These are phyloP conservation scores for Leccinum boreale DNA, from an alignment of 768 basidiomycete species.

Conservation along the genomic window DNA sequence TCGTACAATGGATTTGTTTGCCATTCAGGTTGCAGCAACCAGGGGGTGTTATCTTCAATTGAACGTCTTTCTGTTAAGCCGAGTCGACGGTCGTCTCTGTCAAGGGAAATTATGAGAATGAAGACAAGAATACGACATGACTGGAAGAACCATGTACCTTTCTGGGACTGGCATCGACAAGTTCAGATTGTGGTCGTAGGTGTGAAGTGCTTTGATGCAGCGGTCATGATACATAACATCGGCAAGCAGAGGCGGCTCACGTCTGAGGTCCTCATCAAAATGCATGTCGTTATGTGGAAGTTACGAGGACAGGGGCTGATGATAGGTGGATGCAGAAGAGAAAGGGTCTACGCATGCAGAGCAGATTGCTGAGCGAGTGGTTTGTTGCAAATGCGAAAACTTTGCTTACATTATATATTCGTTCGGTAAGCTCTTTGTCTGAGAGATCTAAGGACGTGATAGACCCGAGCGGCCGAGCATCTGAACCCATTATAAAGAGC, in stretches of 20 bases:
- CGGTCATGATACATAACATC: not conserved
- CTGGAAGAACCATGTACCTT: not conserved
- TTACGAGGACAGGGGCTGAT: not conserved
- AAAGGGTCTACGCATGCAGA: not conserved
- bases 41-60: not conserved
- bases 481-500: too few species aligned
- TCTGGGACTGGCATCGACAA: not conserved
- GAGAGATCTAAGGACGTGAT: too few species aligned
- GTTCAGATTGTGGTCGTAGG: not conserved
- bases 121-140: not conserved
- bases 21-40: not conserved
- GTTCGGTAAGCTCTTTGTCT: too few species aligned
- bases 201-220: not conserved
- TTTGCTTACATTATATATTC: not conserved
- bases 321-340: not conserved
- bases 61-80: too few species aligned
- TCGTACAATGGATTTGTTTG: not conserved
- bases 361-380: too few species aligned
- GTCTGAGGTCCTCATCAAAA: not conserved
- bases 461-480: too few species aligned
- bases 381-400: not conserved
- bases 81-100: not conserved
- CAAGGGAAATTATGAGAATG: not conserved
- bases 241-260: not conserved
- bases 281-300: not conserved